Base-by-base conservation (phyloP, 768 basidiomycete species). In the Lactarius trivialis region DNA sequence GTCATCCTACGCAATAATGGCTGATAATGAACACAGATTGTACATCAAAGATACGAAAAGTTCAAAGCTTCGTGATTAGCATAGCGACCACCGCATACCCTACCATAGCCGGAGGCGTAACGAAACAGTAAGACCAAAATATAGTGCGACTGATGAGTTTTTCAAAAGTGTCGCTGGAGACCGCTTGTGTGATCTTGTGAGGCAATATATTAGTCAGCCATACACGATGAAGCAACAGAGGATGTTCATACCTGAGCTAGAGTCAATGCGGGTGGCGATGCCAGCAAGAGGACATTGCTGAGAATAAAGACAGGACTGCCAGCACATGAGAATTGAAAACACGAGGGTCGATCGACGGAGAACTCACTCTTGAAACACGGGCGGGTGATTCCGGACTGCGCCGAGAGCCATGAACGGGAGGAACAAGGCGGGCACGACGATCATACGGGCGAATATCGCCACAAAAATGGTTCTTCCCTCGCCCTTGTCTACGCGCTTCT, bases 111-210 rank as follows among this genome's bases (percentile, higher is more conserved):
- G 91, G 89, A 2, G 94, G 93, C 0, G 94, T 95, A 60, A 94
- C 76, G 36, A 93, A 75, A 67, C 91, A 93, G 70, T 96, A 98
- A 2, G 88, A 81, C 92, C 93, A 94, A 72, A 93, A 93, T 62
- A 98, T 91, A 0, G 95, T 98, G 57, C 91, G 82, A 63, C 85
- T 88, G 72, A 97, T 89, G 37, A 98, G 80, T 1, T 93, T 79
- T 75, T 98, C 96, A 70, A 98, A 98, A 0, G 91, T 86, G 69
- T 91, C 91, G 3, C 91, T 90, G 0, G 78, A 87, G 2, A 87
- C 89, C 69, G 89, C 87, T 71, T 92, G 89, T 0, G 93, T 92
- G 68, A 94, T 91, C 78, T 90, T 78, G 15, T 7, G 49, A 12
- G 51, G 19, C 28, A 32, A 48, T 37, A 14, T 17, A 59, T 33